Base-by-base conservation (phyloP, 148 eudicot species). In the Agrostemma githago region DNA sequence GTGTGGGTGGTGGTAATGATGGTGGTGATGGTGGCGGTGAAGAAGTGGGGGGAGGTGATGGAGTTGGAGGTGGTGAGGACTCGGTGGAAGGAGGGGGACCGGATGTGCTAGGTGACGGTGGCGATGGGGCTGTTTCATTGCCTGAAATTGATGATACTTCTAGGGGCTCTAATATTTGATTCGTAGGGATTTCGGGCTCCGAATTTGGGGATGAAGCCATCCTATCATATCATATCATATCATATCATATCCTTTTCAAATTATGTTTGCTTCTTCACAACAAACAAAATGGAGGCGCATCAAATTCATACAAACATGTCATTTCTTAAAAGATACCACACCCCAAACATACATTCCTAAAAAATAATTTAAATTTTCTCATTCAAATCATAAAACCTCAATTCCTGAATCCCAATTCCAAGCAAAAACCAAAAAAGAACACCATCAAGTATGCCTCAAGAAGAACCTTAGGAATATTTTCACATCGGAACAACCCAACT, bases 171-270 rank as follows among this genome's bases (percentile, higher is more conserved):
- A 9, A 3, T 9, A 62, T 2, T 59, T 58, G 73, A 60, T 21
- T 41, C 9, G 85, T 78, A 72, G 80, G 73, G 26, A 38, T 11
- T 76, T 76, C 67, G 37, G 88, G 77, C 60, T 83, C 74, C 57
- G 89, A 73, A 76, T 62, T 46, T 4, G 93, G 89, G 58, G 83
- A 73, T 74, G 88, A 83, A 75, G 92, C 86, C 97, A 92, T 92
- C 56, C 34, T 26, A 26, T 26, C 34, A 26, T 26, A 26, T 26
- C 34, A 26, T 26, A 26, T 26, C 34, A 26, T 26, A 26, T 26
- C 34, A 26, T 26, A 26, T 26, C 34, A 26, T 26, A 26, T 26
- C 34, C 58, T 73, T 46, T 2, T 41, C 9, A 74, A 8, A 74
- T 48, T 21, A 26, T 26, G 34, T 26, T 68, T 53, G 70, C 51